A percentile compares a stretch with the other conserved stretches of the same genome.
phyloP scores from a whole-genome alignment of 2,329 filamentous ascomycete species.

The Fusarium verrucosum region DNA sequence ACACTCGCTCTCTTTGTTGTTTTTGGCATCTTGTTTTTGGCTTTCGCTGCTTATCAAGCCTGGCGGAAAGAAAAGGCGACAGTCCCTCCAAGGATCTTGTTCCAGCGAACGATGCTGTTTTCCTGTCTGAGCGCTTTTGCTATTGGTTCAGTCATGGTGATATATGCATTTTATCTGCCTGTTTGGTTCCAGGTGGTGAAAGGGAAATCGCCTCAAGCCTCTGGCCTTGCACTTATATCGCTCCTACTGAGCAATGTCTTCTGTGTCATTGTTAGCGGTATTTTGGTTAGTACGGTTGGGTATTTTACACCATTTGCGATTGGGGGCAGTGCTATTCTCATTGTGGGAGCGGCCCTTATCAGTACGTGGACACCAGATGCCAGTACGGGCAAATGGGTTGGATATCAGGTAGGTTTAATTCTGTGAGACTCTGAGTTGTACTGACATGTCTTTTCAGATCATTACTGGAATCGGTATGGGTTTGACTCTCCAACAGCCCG shows the following conservation, averaged over 20 bases:
- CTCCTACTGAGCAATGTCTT: constrained; percentile 7
- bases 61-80: constrained; percentile 19
- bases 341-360: constrained; percentile 4
- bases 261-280: constrained; percentile 10
- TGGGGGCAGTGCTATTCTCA: neutral
- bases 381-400: neutral
- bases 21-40: neutral
- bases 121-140: neutral
- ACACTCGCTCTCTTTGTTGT: constrained; percentile 12
- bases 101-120: constrained; percentile 1
- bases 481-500: constrained; percentile 1
- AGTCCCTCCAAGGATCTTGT: neutral
- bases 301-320: constrained; percentile 19
- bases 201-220: neutral
- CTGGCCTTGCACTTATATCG: constrained; percentile 7
- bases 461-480: constrained; percentile 17
- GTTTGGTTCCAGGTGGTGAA: constrained; percentile 27
- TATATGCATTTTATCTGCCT: constrained; percentile 18
- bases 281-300: constrained; percentile 5
- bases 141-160: neutral
- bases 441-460: neutral
- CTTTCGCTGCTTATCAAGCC: constrained; percentile 5
- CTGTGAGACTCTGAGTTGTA: rapidly evolving
- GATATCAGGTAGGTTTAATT: constrained; percentile 11
- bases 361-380: constrained; percentile 12